A percentile compares a stretch with the other conserved stretches of the same genome.
Conservation (phyloP, 768 basidiomycete species). For the Krasilnikovozyma curviuscula region DNA sequence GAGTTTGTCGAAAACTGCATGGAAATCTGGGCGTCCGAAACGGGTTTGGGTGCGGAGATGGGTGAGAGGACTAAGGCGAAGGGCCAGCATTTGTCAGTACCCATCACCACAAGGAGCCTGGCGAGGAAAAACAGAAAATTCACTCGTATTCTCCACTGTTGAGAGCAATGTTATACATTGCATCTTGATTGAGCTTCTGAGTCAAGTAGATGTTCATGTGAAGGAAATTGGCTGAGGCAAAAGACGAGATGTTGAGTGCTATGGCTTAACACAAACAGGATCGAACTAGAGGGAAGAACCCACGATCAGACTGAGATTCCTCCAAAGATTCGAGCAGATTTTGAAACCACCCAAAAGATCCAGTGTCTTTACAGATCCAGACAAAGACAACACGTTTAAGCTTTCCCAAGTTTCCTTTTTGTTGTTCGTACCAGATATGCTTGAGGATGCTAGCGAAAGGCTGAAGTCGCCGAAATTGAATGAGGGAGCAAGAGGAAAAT, state of each 20-base stretch:
- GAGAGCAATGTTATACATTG: conserved; percentile 79
- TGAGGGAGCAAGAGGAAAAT: no score
- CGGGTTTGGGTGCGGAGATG: conserved; percentile 70
- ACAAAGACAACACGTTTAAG: conserved; percentile 83
- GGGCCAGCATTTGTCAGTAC: neutral
- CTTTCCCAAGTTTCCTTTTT: conserved; percentile 50
- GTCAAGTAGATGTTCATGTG: conserved; percentile 85
- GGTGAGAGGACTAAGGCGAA: conserved; percentile 41
- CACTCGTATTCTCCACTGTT: conserved; percentile 34
- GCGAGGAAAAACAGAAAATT: neutral
- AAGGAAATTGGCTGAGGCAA: no score
- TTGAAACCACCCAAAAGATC: conserved; percentile 98
- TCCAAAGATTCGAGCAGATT: conserved; percentile 71
- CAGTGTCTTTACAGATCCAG: conserved; percentile 63
- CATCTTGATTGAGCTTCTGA: conserved; percentile 63
- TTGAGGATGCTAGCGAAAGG: conserved; percentile 89
- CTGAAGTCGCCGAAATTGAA: neutral
- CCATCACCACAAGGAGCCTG: neutral
- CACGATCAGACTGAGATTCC: conserved; percentile 69
- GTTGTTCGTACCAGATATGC: conserved; percentile 88
- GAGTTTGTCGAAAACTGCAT: conserved; percentile 54
- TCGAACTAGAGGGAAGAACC: conserved; percentile 24
- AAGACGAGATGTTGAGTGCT: neutral
- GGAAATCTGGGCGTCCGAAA: conserved; percentile 85
- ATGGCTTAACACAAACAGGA: neutral